Evolutionary conservation across 2,329 filamentous ascomycete genomes (phyloP), one percentile per base, ranked within the genome.

Genomic region (Corinectria fuckeliana): DNA sequence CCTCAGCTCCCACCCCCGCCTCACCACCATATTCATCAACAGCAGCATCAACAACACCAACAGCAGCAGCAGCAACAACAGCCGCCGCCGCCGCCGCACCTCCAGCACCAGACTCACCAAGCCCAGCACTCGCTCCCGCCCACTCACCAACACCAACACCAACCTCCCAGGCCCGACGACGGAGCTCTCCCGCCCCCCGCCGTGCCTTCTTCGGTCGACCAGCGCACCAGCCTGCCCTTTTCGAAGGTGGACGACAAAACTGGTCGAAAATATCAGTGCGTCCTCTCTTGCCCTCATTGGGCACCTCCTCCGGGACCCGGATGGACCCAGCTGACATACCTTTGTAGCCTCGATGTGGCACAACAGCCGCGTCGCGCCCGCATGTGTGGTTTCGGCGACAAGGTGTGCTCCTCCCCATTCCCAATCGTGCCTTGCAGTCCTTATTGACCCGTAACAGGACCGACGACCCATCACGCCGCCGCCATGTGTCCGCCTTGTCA

Each of bases 351-450:
- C 50, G 82, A 89, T 66, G 92, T 97, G 60, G 88, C 91, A 66
- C 95, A 99, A 79, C 93, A 98, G 76, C 95, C 95, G 50, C 85
- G 92, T 70, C 88, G 95, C 70, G 95, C 95, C 66, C 91, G 95
- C 62, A 98, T 98, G 95, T 99, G 95, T 80, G 95, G 95, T 7
- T 99, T 98, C 79, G 95, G 95, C 63, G 95, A 99, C 81, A 99
- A 98, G 85, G 92, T 95, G 78, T 56, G 80, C 69, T 56, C 18
- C 48, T 26, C 45, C n/a, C 25, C 16, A 23, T 41, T 10, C 14
- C 39, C 45, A 34, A 18, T 14, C 18, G n/a, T 30, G 9, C 38
- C n/a, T 16, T 21, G 25, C 25, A 16, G 2, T 44, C n/a, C 59
- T 64, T 18, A 56, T 53, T 60, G 55, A 60, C 48, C 32, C 20